Conservation (phyloP, 1,139 yeast species). For the Casaregolazyma lundiana region DNA sequence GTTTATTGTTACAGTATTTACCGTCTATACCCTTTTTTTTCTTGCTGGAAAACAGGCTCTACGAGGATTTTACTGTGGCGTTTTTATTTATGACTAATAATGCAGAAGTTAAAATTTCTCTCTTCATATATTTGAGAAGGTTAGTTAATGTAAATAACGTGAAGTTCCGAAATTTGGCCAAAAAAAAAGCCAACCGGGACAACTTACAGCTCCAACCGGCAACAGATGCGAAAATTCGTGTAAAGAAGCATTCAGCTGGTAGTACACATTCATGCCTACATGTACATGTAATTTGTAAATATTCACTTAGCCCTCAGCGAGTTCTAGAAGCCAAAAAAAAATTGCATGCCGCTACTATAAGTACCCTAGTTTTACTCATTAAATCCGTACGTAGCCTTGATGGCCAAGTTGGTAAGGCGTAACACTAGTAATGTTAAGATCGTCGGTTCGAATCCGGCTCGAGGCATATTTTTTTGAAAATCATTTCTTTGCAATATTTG, state of each 20-base stretch:
- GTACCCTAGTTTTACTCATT: neutral
- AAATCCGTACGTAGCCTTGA: constrained; percentile 38
- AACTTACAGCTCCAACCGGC: neutral
- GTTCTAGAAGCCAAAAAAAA: no score
- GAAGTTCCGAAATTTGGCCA: constrained; percentile 1
- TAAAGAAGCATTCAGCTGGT: neutral
- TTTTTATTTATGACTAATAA: neutral
- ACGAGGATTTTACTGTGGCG: neutral
- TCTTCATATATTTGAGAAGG: no score
- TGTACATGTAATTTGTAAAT: no score
- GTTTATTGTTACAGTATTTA: neutral
- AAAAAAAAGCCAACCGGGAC: no score
- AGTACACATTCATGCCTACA: no score
- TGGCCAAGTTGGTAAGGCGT: constrained; percentile 92
- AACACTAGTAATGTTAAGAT: constrained; percentile 89
- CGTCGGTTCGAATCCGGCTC: constrained; percentile 84
- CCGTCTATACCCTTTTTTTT: neutral
- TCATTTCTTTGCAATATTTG: neutral
- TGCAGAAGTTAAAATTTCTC: neutral
- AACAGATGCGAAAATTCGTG: neutral
- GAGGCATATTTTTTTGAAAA: constrained; percentile 46
- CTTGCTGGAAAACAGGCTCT: neutral
- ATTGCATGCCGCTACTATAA: neutral
- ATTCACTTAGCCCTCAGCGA: no score
- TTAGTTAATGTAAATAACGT: neutral